Conservation (phyloP, 129 eudicot species). For the Artemisia argyi region DNA sequence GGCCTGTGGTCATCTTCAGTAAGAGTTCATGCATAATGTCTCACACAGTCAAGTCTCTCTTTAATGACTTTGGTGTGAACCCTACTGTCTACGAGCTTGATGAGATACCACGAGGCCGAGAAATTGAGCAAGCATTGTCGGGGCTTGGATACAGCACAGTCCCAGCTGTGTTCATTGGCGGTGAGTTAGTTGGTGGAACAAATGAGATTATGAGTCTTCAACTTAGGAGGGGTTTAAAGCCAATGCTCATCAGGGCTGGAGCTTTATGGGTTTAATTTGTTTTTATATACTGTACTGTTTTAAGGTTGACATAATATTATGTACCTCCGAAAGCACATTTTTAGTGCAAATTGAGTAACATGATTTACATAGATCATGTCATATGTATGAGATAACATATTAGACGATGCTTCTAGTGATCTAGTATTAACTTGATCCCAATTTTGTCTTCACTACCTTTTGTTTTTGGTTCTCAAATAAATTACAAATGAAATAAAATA, state of each 20-base stretch:
- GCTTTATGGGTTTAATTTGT: slow-evolving; percentile 57
- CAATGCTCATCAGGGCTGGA: slow-evolving; percentile 65
- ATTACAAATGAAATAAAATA: too few relatives aligned
- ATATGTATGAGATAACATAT: too few relatives aligned
- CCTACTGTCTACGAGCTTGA: slow-evolving; percentile 75
- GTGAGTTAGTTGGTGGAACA: slow-evolving; percentile 67
- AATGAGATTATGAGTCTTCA: slow-evolving; percentile 79
- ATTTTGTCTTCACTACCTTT: too few relatives aligned
- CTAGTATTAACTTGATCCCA: too few relatives aligned
- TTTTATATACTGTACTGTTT: background rate
- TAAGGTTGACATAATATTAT: background rate
- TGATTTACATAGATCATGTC: background rate
- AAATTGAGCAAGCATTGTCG: slow-evolving; percentile 57
- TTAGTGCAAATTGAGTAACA: background rate
- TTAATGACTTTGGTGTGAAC: slow-evolving; percentile 60
- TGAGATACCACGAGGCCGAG: slow-evolving; percentile 50
- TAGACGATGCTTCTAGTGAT: too few relatives aligned
- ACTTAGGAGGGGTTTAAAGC: slow-evolving; percentile 46
- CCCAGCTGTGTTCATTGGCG: slow-evolving; percentile 74
- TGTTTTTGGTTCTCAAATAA: too few relatives aligned
- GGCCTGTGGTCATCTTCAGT: slow-evolving; percentile 79
- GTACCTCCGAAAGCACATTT: background rate
- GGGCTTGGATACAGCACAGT: slow-evolving; percentile 48
- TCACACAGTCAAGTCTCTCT: slow-evolving; percentile 63
- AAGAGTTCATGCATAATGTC: slow-evolving; percentile 64